A percentile compares a stretch with the other conserved stretches of the same genome.
Evolutionary conservation across 352 stramenopile species (phyloP).

Genomic region (Aphanomyces stellatus): DNA sequence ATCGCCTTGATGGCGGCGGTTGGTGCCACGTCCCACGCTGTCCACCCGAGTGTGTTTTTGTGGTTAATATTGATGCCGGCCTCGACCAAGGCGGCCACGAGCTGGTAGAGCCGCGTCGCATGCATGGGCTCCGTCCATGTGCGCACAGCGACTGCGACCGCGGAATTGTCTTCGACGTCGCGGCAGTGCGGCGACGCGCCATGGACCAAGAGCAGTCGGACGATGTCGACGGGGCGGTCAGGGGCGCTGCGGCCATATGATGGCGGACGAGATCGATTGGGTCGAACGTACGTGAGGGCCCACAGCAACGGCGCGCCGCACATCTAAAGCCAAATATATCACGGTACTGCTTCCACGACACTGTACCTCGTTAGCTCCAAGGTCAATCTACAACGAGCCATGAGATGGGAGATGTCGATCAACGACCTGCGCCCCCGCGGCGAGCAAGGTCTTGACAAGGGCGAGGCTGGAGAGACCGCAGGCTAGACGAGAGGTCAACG

Average conservation of each 20-base stretch:
- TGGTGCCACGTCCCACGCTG: slow-evolving; percentile 45
- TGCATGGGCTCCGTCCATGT: slow-evolving; percentile 24
- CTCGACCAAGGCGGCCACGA: slow-evolving; percentile 24
- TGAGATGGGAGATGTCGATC: background rate
- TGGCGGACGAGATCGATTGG: background rate
- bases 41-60: slow-evolving; percentile 62
- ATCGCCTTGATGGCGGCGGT: slow-evolving; percentile 34
- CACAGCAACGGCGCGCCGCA: slow-evolving; percentile 3
- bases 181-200: slow-evolving; percentile 31
- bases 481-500: background rate
- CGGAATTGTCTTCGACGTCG: slow-evolving; percentile 69
- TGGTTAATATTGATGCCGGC: slow-evolving; percentile 51
- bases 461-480: slow-evolving; percentile 1
- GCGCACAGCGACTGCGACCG: slow-evolving; percentile 40
- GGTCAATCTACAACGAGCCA: background rate
- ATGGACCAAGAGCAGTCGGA: slow-evolving; percentile 43
- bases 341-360: background rate
- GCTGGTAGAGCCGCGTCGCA: slow-evolving; percentile 24
- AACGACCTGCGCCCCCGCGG: background rate
- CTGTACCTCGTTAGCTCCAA: background rate
- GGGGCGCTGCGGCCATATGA: background rate
- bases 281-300: background rate
- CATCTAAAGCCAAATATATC: background rate
- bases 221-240: slow-evolving; percentile 31
- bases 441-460: background rate